These are phyloP conservation scores for Diplodia corticola DNA, from an alignment of 2,329 filamentous ascomycete species.

Conservation along the genomic window DNA sequence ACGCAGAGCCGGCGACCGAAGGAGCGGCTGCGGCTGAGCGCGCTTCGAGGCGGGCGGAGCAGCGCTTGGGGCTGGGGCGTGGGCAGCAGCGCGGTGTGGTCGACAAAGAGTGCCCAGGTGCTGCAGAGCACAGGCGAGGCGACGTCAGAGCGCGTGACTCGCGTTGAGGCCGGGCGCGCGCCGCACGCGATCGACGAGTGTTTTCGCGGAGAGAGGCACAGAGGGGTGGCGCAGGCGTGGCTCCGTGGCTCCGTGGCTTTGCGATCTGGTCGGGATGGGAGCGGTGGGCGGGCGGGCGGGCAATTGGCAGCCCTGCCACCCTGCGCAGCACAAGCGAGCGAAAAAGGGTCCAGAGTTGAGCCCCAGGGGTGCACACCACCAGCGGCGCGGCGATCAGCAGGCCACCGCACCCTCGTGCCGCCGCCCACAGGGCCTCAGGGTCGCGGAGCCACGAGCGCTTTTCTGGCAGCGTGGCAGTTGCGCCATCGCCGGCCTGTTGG, in stretches of 20 bases:
- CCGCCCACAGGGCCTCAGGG: neutral
- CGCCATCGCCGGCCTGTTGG: neutral
- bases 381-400: neutral
- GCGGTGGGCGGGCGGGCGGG: neutral
- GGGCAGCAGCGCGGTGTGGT: neutral
- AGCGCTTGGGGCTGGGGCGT: neutral
- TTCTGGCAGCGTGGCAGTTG: neutral
- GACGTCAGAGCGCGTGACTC: conserved; percentile 17
- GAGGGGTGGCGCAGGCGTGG: neutral
- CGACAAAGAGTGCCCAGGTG: neutral
- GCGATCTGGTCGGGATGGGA: neutral
- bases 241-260: too few relatives aligned
- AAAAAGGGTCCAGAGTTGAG: conserved; percentile 3
- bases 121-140: neutral
- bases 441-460: too few relatives aligned
- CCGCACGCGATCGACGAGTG: conserved; percentile 1
- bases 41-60: neutral
- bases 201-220: conserved; percentile 13
- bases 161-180: neutral
- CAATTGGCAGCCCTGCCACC: neutral
- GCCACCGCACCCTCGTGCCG: conserved; percentile 3
- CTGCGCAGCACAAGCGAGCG: neutral
- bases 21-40: neutral
- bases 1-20: neutral
- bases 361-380: conserved; percentile 6